Percentiles rank a stretch among this genome's conserved stretches.
phyloP scores from a whole-genome alignment of 2,329 filamentous ascomycete genomes.

The Zasmidium cellare region DNA sequence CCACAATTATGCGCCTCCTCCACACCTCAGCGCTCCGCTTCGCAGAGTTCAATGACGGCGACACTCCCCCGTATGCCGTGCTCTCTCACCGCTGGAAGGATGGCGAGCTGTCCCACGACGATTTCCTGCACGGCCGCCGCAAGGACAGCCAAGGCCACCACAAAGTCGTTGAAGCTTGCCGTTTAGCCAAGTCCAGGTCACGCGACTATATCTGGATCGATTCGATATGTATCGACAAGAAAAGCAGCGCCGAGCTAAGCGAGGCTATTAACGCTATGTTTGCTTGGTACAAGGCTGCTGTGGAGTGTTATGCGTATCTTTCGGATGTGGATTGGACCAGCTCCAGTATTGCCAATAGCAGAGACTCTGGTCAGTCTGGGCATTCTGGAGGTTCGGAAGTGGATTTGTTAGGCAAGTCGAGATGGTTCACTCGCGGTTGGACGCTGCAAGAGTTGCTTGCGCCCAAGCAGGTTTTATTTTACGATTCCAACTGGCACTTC shows the following conservation, averaged over 20 bases:
- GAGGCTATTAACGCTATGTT: conserved; percentile 34
- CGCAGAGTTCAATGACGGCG: conserved; percentile 6
- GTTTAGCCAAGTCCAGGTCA: conserved; percentile 2
- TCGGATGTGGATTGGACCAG: conserved; percentile 5
- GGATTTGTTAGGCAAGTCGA: not conserved
- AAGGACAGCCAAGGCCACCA: conserved; percentile 12
- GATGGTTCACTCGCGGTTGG: not conserved
- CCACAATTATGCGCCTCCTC: conserved; percentile 9
- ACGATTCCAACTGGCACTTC: not conserved
- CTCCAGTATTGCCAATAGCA: not conserved
- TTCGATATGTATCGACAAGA: conserved; percentile 42
- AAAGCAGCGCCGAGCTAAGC: conserved; percentile 36
- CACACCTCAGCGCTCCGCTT: conserved; percentile 5
- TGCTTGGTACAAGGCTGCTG: conserved; percentile 37
- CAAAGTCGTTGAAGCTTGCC: conserved; percentile 12
- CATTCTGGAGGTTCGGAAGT: not conserved
- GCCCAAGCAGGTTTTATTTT: conserved; percentile 13
- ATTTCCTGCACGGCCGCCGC: not conserved
- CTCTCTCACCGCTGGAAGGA: conserved; percentile 10
- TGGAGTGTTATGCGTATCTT: conserved; percentile 38
- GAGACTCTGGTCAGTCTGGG: not conserved
- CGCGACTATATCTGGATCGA: conserved; percentile 39
- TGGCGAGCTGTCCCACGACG: conserved; percentile 7
- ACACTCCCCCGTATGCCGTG: conserved; percentile 10
- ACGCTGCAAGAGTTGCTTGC: conserved; percentile 15